Percentiles rank a stretch among this genome's conserved stretches.
Conservation (phyloP, 805 yeast genomes). For the Candida dendrica region DNA sequence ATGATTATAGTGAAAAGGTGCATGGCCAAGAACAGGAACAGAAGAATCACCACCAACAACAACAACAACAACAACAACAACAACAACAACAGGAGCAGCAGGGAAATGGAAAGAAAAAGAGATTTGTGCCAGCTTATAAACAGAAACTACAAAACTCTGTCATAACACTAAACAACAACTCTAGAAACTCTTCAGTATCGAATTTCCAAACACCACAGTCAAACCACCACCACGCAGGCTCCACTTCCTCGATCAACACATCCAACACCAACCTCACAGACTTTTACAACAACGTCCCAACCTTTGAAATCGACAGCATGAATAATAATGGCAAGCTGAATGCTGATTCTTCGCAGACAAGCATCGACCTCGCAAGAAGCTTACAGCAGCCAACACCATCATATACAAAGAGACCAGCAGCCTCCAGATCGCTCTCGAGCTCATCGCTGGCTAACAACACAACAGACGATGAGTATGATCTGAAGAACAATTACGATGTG, state of each 20-base stretch:
- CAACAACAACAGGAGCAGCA: not conserved
- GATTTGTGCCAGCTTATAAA: conserved; percentile 32
- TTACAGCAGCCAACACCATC: conserved; percentile 20
- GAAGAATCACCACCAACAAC: no score
- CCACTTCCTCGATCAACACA: conserved; percentile 17
- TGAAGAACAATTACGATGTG: conserved; percentile 26
- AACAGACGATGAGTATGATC: conserved; percentile 17
- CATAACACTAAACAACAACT: conserved; percentile 12
- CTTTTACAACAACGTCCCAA: conserved; percentile 18
- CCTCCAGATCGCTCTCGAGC: conserved; percentile 9
- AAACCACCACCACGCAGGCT: conserved; percentile 9
- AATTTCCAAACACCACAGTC: conserved; percentile 13
- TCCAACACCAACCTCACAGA: conserved; percentile 19
- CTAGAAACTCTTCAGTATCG: conserved; percentile 16
- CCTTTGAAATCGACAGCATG: conserved; percentile 17
- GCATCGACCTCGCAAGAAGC: conserved; percentile 17
- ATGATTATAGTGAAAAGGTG: not conserved
- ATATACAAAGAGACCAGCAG: conserved; percentile 10
- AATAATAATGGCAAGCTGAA: conserved; percentile 18
- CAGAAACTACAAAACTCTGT: conserved; percentile 23
- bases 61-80: not conserved
- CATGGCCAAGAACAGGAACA: not conserved
- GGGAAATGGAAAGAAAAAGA: conserved; percentile 4
- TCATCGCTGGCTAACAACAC: not conserved
- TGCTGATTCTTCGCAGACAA: conserved; percentile 4